Evolutionary conservation across 2,329 filamentous ascomycete species (phyloP).

Genomic region (Penicillium frequentans): DNA sequence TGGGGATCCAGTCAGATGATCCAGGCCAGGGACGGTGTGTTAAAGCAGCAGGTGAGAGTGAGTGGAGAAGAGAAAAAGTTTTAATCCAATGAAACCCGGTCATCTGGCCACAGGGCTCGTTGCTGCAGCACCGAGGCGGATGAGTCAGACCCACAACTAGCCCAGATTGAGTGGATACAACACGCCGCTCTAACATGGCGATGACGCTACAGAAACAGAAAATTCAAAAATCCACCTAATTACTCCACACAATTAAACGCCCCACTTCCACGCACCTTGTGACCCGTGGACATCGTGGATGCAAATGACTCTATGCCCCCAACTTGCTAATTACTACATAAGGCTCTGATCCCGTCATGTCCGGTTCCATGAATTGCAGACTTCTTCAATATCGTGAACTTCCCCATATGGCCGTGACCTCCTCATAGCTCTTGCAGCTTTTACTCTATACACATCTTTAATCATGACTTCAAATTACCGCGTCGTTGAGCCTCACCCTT

Average conservation of each 20-base stretch:
- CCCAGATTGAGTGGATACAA: neutral
- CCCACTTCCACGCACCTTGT: constrained; percentile 15
- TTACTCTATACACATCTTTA: constrained; percentile 8
- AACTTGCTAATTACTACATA: constrained; percentile 16
- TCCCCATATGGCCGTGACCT: constrained; percentile 10
- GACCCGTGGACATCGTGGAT: constrained; percentile 23
- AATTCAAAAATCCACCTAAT: constrained; percentile 4
- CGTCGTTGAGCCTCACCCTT: constrained; percentile 63
- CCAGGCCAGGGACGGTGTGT: neutral
- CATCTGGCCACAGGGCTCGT: constrained; percentile 3
- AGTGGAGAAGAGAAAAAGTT: neutral
- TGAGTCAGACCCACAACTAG: constrained; percentile 3
- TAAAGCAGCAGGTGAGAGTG: constrained; percentile 1
- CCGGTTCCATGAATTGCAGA: neutral
- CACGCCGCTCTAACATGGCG: constrained; percentile 11
- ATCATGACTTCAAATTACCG: constrained; percentile 49
- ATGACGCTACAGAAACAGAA: constrained; percentile 12
- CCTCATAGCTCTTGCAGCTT: constrained; percentile 14
- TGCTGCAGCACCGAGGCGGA: constrained; percentile 8
- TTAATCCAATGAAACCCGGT: constrained; percentile 2
- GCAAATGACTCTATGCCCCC: constrained; percentile 14
- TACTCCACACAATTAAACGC: constrained; percentile 15
- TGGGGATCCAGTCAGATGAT: constrained; percentile 35
- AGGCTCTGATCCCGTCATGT: constrained; percentile 13
- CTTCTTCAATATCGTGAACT: neutral